Percentiles rank a stretch among this genome's conserved stretches.
phyloP scores from a whole-genome alignment of 768 basidiomycete genomes.

The Suillus variegatus region DNA sequence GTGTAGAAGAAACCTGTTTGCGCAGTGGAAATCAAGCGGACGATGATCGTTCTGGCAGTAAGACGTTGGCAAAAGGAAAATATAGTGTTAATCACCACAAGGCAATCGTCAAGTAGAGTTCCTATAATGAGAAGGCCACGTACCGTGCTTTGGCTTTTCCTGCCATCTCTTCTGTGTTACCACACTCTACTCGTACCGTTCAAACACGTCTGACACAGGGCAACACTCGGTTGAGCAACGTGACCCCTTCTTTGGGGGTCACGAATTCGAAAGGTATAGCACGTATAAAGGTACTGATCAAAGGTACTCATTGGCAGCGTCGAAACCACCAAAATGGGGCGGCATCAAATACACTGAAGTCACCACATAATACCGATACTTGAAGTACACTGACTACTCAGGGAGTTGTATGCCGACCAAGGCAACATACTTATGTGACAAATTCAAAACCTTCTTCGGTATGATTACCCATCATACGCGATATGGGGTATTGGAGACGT shows the following conservation, averaged over 20 bases:
- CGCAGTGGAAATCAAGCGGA: slow-evolving; percentile 88
- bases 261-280: neutral
- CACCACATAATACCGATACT: too few species aligned
- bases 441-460: too few species aligned
- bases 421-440: too few species aligned
- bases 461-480: too few species aligned
- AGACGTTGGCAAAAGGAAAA: neutral
- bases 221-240: neutral
- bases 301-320: too few species aligned
- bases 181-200: neutral
- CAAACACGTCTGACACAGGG: neutral
- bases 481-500: too few species aligned
- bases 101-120: neutral
- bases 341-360: too few species aligned
- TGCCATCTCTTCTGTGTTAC: slow-evolving; percentile 44
- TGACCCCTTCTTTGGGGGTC: slow-evolving; percentile 3
- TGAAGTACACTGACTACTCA: too few species aligned
- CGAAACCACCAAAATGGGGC: too few species aligned
- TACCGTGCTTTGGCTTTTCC: slow-evolving; percentile 60
- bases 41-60: slow-evolving; percentile 69
- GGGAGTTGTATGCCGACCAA: too few species aligned
- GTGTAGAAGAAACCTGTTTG: slow-evolving; percentile 94
- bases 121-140: neutral
- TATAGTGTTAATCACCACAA: neutral
- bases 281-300: too few species aligned